These are phyloP conservation scores for Evansstolkia leycettana DNA, from an alignment of 495 filamentous ascomycete genomes.

Conservation along the genomic window DNA sequence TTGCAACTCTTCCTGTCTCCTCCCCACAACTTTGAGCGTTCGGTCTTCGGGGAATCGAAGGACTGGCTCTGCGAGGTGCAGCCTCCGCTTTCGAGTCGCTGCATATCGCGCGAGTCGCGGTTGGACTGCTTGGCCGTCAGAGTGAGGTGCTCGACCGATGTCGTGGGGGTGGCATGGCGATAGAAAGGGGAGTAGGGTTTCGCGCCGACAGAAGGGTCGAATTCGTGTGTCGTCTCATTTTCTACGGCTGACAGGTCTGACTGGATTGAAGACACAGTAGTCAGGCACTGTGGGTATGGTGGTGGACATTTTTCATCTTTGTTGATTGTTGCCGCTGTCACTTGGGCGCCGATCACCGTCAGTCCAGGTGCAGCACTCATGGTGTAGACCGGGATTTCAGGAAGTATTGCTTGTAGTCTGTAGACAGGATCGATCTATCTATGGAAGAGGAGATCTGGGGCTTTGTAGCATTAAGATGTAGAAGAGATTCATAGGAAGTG, in stretches of 20 bases:
- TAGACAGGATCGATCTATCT: too few relatives aligned
- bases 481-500: too few relatives aligned
- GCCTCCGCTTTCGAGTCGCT: conserved; percentile 19
- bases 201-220: conserved; percentile 28
- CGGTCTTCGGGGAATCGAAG: conserved; percentile 6
- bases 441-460: too few relatives aligned
- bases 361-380: neutral
- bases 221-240: conserved; percentile 16
- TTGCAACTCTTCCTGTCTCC: conserved; percentile 18
- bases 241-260: neutral
- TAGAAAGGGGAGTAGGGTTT: conserved; percentile 51
- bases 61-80: conserved; percentile 4
- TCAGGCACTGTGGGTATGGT: too few relatives aligned
- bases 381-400: too few relatives aligned
- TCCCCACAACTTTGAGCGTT: conserved; percentile 31
- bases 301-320: neutral
- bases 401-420: too few relatives aligned
- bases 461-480: too few relatives aligned
- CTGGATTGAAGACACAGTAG: conserved; percentile 4
- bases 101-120: conserved; percentile 8
- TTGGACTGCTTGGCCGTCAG: conserved; percentile 22
- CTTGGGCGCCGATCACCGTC: neutral
- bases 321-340: neutral
- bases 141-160: conserved; percentile 33
- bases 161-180: conserved; percentile 36